Evolutionary conservation across 441 rosid species (phyloP).

Genomic region (Arabidopsis hybrid): DNA sequence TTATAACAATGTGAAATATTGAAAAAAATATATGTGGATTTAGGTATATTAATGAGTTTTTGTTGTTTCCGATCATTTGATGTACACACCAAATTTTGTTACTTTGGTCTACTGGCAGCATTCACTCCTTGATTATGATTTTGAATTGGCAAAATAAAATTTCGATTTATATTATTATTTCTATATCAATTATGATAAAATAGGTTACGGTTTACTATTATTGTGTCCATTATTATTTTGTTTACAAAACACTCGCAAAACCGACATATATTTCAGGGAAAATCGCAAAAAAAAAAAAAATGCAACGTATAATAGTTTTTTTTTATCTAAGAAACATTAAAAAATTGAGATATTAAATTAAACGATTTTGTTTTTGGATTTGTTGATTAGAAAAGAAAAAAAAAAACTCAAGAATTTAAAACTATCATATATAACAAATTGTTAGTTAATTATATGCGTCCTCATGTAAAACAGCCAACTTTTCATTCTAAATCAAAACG

Average conservation of each 20-base stretch:
- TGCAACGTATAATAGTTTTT: neutral
- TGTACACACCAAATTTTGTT: neutral
- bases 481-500: too few species aligned
- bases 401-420: too few species aligned
- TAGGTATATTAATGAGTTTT: conserved; percentile 8
- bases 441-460: too few species aligned
- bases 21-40: neutral
- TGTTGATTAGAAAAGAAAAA: too few species aligned
- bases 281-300: too few species aligned
- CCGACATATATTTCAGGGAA: neutral
- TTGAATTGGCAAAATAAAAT: neutral
- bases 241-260: neutral
- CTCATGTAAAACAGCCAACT: too few species aligned
- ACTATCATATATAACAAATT: too few species aligned
- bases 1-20: conserved; percentile 12
- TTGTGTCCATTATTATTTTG: neutral
- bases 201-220: neutral
- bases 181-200: neutral
- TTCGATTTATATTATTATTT: neutral
- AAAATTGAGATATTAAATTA: neutral
- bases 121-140: neutral
- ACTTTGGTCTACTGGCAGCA: conserved; percentile 4
- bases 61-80: conserved; percentile 6
- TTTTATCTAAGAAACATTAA: neutral
- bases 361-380: neutral